Evolutionary conservation across 2,329 filamentous ascomycete species (phyloP), one percentile per base, ranked within the genome.

Genomic region (Fusarium sp.): DNA sequence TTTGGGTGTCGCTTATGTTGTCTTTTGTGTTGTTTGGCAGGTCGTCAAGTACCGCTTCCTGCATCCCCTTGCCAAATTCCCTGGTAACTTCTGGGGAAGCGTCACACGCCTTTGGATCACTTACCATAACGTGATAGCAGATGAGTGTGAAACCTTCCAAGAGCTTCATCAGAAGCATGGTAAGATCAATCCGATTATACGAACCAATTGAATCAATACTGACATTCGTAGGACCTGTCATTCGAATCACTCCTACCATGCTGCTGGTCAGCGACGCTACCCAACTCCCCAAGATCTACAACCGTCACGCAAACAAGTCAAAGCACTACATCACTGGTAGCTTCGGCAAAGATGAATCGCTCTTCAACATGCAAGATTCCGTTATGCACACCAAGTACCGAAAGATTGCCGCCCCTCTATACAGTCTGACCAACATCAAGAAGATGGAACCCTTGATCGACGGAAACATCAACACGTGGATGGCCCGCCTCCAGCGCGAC

Each of bases 391-490:
- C 86, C 5, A 78, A 80, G 3, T 85, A 84, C 69, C 81, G 87
- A 20, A 88, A 88, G 76, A 81, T 87, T 24, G 82, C 85, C 25
- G 87, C 86, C 2, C 81, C 82, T 2, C 83, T 86, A 4, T 89
- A 89, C 71, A 84, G 81, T 56, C 87, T 88, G 71, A 82, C 78
- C 46, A 88, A 87, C 69, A 83, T 89, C 69, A 86, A 85, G 76
- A 86, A 83, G 68, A 89, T 88, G 84, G 87, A 90, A 74, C 84
- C 85, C 1, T 69, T 89, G 30, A 79, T 90, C 4, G 86, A 89
- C 62, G 67, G 74, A 3, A 79, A 83, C 12, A 86, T 89, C 48
- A 60, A 74, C 4, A 76, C 81, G n/a, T 90, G 86, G 87, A 78
- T 84, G 11, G 69, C 74, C 5, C 83, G 81, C n/a, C 78, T 90